A percentile compares a stretch with the other conserved stretches of the same genome.
These are phyloP conservation scores for Pisolithus albus DNA, from an alignment of 768 basidiomycete genomes.

Conservation along the genomic window DNA sequence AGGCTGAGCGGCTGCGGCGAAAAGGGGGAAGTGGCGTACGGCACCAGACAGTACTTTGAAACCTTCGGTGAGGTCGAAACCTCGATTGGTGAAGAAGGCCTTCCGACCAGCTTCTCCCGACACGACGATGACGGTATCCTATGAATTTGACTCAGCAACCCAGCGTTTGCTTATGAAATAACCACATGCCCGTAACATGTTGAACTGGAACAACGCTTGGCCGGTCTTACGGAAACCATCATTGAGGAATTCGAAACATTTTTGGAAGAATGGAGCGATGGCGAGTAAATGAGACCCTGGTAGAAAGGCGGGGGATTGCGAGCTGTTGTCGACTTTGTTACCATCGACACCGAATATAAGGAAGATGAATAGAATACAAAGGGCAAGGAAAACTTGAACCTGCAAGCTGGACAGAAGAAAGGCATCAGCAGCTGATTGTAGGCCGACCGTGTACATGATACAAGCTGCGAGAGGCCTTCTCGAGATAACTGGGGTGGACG, in stretches of 20 bases:
- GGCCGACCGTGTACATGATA: conserved; percentile 38
- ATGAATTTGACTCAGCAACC: conserved; percentile 13
- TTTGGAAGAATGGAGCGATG: conserved; percentile 62
- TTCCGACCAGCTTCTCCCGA: conserved; percentile 67
- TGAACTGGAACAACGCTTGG: conserved; percentile 61
- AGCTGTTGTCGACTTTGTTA: conserved; percentile 39
- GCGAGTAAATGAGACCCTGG: conserved; percentile 54
- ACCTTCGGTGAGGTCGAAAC: conserved; percentile 70
- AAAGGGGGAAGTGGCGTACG: conserved; percentile 36
- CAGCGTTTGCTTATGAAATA: conserved; percentile 9
- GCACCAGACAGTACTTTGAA: conserved; percentile 76
- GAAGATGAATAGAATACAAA: conserved; percentile 33
- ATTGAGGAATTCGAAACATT: conserved; percentile 65
- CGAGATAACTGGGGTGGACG: conserved; percentile 19
- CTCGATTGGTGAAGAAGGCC: conserved; percentile 62
- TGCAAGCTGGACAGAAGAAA: conserved; percentile 30
- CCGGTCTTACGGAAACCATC: conserved; percentile 66
- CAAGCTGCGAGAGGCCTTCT: conserved; percentile 17
- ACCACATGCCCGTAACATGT: conserved; percentile 53
- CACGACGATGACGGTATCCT: conserved; percentile 72
- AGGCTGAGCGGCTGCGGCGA: conserved; percentile 8
- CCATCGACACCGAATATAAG: conserved; percentile 29
- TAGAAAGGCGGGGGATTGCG: conserved; percentile 43
- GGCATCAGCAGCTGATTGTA: conserved; percentile 32
- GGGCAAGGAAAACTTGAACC: conserved; percentile 27